Evolutionary conservation across 495 filamentous ascomycete genomes (phyloP), one percentile per base, ranked within the genome.

Genomic region (Penicillium goetzii): DNA sequence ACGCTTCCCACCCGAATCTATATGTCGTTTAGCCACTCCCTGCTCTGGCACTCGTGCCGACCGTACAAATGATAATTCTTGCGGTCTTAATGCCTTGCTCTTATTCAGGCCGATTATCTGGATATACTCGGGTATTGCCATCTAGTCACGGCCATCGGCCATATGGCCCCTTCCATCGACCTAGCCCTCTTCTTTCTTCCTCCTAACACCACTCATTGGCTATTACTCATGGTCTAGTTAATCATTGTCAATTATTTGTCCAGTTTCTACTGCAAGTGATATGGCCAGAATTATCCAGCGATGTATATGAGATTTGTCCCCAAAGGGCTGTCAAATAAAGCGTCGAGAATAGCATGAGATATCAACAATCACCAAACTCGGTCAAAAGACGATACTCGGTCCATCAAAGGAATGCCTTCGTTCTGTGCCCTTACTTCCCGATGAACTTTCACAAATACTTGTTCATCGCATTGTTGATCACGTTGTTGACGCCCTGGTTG

Each of bases 401-500:
- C 47, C 23, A 28, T 9, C 12, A 8, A 30, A 8, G 0, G 5
- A 17, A 50, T 21, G 1, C 6, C 1, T 9, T 4, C 23, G 3
- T 7, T 36, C n/a, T 23, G 19, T 23, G 4, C 2, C 40, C 41
- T 40, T 14, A 0, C 1, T 17, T 40, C 14, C 14, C 41, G 23
- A 17, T 30, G 5, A 4, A 7, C 19, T 30, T 30, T 51, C 47
- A 51, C 47, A 51, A 14, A 8, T 30, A 51, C 47, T 51, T 51
- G 47, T 51, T 51, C 47, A 51, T 51, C 14, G 47, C 15, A 25
- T 51, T 51, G 47, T 53, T 55, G 17, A 55, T 25, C 30, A 25
- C 32, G 12, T 38, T 55, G 52, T 55, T 55, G 52, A 55, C 52
- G 15, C 52, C 32, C 52, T 55, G n/a, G 11, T 38, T 34, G 14